Evolutionary conservation across 2,329 filamentous ascomycete genomes (phyloP), one percentile per base, ranked within the genome.

Genomic region (Blastomyces gilchristii): DNA sequence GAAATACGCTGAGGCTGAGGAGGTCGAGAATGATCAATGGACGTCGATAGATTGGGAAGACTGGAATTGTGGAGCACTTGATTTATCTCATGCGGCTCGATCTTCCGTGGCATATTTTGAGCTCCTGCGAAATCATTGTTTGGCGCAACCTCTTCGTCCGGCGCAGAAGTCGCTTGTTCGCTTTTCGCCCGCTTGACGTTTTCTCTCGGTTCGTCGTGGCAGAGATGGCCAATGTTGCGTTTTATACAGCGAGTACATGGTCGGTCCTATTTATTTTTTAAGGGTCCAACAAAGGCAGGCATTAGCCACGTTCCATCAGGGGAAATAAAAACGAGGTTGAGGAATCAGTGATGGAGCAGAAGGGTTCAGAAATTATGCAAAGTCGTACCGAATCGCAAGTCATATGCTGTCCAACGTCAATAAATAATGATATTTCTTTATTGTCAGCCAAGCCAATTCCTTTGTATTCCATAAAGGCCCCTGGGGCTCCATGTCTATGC

Each of bases 231-330:
- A 76, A 99, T 99, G 79, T 96, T 96, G 73, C 94, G 88, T 80
- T 97, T 99, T 78, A 97, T 90, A 81, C 94, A 99, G 79, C 94
- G 86, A 71, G 91, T 93, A 83, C 94, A 99, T 72, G 94, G 94
- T 75, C 94, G 88, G 81, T 96, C 91, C 91, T 95, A 76, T 61
- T 58, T 63, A 52, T 57, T 61, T 28, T 28, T 71, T 71, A 71
- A 72, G 73, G 68, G 69, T 69, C 67, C 67, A 69, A 69, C 69
- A 70, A 67, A 8, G 65, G 34, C 77, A 68, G 77, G 75, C 68
- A 67, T 71, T 68, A 72, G 69, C 66, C 65, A 65, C 62, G 65
- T 62, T 65, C 63, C 62, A 61, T 65, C 54, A 64, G 58, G 62
- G 16, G 7, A 59, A 31, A 25, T 34, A 14, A 47, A 58, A 63